Percentiles rank a stretch among this genome's conserved stretches.
phyloP scores from a whole-genome alignment of 23 red algal genomes.

The Gracilaria domingensis region DNA sequence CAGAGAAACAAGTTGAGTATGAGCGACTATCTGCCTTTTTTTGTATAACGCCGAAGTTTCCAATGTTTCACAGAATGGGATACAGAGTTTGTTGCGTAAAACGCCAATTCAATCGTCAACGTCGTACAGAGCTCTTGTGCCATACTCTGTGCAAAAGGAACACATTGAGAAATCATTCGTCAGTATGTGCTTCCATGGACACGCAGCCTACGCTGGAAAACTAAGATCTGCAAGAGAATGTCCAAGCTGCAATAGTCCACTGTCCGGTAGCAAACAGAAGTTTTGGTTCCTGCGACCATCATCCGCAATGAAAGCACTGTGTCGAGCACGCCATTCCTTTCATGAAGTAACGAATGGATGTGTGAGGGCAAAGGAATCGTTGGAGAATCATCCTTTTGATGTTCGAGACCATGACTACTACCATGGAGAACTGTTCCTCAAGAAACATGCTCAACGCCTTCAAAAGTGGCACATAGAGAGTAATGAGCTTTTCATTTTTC shows the following conservation, averaged over 20 bases:
- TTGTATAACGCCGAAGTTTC: conserved; percentile 13
- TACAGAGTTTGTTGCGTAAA: background rate
- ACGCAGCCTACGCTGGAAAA: background rate
- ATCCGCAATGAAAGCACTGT: conserved; percentile 7
- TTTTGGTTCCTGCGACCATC: conserved; percentile 11
- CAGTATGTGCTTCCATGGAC: background rate
- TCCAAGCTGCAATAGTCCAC: background rate
- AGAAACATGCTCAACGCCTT: background rate
- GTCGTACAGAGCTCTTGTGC: background rate
- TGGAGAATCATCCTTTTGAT: background rate
- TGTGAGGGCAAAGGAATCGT: background rate
- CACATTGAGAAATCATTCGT: background rate
- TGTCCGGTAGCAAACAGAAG: background rate
- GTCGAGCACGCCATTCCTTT: background rate
- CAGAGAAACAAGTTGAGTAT: background rate
- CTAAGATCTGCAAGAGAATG: background rate
- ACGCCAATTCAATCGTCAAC: background rate
- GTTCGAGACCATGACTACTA: conserved; percentile 10
- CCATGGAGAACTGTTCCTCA: background rate
- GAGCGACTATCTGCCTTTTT: background rate
- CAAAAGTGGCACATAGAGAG: background rate
- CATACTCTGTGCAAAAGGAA: background rate
- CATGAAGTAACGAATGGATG: background rate
- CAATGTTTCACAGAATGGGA: background rate
- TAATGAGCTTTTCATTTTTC: conserved; percentile 29